Evolutionary conservation across 768 basidiomycete species (phyloP), one percentile per base, ranked within the genome.

Genomic region (Pleurotus cornucopiae): DNA sequence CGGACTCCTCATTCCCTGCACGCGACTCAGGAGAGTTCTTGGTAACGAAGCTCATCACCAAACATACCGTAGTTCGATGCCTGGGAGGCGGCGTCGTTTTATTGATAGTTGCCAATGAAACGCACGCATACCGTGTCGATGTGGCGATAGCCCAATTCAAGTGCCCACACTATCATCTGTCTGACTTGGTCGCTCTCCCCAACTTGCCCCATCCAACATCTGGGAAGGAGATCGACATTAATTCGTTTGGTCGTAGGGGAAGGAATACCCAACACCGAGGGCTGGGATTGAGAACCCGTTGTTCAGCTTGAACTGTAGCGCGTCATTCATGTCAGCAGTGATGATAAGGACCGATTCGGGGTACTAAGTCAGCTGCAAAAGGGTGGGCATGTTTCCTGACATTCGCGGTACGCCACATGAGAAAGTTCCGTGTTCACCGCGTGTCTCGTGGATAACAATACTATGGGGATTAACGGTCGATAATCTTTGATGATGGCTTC

Each of bases 1-100:
- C 75, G 21, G 67, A 67, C 30, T 61, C 61, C 57, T 76, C 76
- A 40, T 74, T 66, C 3, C 64, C 69, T 69, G 51, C 38, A 12
- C 30, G 30, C 30, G 30, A 21, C 7, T 41, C 2, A 37, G n/a
- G 25, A 59, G 53, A 46, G 21, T 48, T 21, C 38, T 4, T 7
- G 23, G 21, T 21, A 34, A 48, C 9, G n/a, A 48, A 7, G n/a
- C 20, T 48, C 46, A n/a, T 3, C 21, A 26, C 12, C 12, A 37
- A 39, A 37, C 39, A 48, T n/a, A 58, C 53, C 54, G 37, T 59
- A 62, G 43, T 47, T 51, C 40, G 45, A 16, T 9, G 46, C 44
- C 58, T 62, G 30, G 5, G 11, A 46, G 26, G 43, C 21, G n/a
- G 56, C 12, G 4, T 6, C 4, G 40, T 45, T 38, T 38, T 58